Base-by-base conservation (phyloP, 805 yeast species). In the Monosporozyma siamensis region DNA sequence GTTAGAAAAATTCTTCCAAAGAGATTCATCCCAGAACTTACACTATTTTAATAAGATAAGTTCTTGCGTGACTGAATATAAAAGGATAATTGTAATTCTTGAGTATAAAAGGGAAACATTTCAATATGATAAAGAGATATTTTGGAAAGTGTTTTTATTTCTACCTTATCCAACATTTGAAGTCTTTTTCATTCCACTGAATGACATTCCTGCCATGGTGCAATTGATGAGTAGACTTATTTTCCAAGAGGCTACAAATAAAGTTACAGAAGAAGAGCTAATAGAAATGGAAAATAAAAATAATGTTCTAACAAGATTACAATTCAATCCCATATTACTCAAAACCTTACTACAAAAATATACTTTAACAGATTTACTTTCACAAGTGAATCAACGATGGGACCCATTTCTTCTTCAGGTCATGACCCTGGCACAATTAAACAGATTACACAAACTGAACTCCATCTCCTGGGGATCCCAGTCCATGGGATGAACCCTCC, bases 131-230 rank as follows among this genome's bases (percentile, higher is more conserved):
- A 43, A 27, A 4, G 56, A 56, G 22, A 43, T 50, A 9, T 49
- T 56, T 30, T 55, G 61, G 61, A 55, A 54, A 44, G 26, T 53
- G 2, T 48, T 42, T 2, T 26, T 49, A 12, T 51, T 42, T 35
- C 38, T 56, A 18, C 40, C 41, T 17, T 9, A 38, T 7, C 29
- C 41, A 8, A 37, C 40, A 24, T 41, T 46, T 14, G 40, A 46
- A 36, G 34, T 46, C 4, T 44, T 44, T 40, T 40, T 48, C 24
- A 22, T 17, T 14, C 8, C 18, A 21, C 14, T 22, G 8, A 18
- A 27, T n/a, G 18, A 5, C 6, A 10, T 27, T 3, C 14, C 34
- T 6, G 17, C 42, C 5, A 11, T 21, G 14, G 24, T 38, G 11
- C 24, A 31, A 7, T 20, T 12, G n/a, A 14, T 41, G 11, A 26